A percentile compares a stretch with the other conserved stretches of the same genome.
Conservation (phyloP, 78 protist genomes). For the slime mould (Dictyostelium discoideum) region dicty_2.7 NC_007088.5:3208001-3208500, state of each 20-base stretch:
- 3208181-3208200: too few relatives aligned
- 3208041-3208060: constrained; percentile 94
- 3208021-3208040: constrained; percentile 80
- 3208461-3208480: constrained; percentile 78
- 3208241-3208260: too few relatives aligned
- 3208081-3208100: constrained; percentile 45
- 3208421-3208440: constrained; percentile 38
- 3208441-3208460: constrained; percentile 69
- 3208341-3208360: background rate
- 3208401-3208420: constrained; percentile 72
- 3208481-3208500: constrained; percentile 45
- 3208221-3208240: background rate
- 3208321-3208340: background rate
- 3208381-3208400: background rate
- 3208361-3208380: background rate
- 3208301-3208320: too few relatives aligned
- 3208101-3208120: background rate
- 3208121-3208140: background rate
- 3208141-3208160: background rate
- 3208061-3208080: constrained; percentile 74
- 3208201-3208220: background rate
- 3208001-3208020: constrained; percentile 70
- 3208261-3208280: too few relatives aligned
- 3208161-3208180: too few relatives aligned
- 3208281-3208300: too few relatives aligned